These are phyloP conservation scores for Sinapis alba DNA, from an alignment of 441 rosid genomes.

Conservation along the genomic window DNA sequence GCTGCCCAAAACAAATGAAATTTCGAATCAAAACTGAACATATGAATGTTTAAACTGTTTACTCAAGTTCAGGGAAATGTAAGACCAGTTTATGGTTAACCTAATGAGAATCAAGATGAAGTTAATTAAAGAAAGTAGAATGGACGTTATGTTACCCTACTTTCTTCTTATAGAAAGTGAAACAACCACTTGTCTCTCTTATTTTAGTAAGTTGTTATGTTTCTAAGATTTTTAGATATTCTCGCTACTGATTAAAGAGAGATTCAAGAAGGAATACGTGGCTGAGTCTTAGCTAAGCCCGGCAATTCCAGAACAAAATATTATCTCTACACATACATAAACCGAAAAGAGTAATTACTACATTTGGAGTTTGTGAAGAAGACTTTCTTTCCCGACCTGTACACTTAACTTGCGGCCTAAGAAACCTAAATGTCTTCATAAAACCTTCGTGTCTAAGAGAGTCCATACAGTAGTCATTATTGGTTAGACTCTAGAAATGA, in stretches of 20 bases:
- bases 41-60: neutral
- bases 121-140: neutral
- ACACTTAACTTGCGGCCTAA: slow-evolving; percentile 1
- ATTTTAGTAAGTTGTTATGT: neutral
- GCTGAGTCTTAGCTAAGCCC: too few relatives aligned
- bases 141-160: neutral
- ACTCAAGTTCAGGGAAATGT: neutral
- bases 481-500: too few relatives aligned
- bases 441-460: neutral
- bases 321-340: too few relatives aligned
- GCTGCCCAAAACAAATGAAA: slow-evolving; percentile 39
- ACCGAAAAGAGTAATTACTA: too few relatives aligned
- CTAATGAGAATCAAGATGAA: neutral
- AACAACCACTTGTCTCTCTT: neutral
- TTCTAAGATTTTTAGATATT: neutral
- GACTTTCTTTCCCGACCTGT: too few relatives aligned
- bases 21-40: neutral
- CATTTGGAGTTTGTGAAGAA: too few relatives aligned
- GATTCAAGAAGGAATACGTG: too few relatives aligned
- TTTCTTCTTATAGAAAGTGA: neutral
- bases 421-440: neutral
- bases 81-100: neutral
- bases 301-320: too few relatives aligned
- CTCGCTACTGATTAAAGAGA: neutral
- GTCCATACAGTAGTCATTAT: too few relatives aligned